Evolutionary conservation across 2,329 filamentous ascomycete genomes (phyloP).

Genomic region (Chrysoporthe puriensis): DNA sequence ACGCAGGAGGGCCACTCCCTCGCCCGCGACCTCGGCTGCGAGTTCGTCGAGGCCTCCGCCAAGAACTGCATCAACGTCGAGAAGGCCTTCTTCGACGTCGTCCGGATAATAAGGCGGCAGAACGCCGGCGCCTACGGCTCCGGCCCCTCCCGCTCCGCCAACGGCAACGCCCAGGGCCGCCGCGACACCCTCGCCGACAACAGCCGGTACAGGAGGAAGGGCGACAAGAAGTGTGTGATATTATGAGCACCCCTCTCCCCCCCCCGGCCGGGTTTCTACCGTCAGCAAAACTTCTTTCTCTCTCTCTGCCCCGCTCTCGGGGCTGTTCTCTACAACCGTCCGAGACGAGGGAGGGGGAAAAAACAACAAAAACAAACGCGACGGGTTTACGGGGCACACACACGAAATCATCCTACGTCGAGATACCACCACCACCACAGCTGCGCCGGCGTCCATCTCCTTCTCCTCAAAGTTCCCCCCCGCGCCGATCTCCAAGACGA

Average conservation of each 20-base stretch:
- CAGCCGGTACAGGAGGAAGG: constrained; percentile 35
- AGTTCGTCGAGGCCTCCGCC: constrained; percentile 95
- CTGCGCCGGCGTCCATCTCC: constrained; percentile 9
- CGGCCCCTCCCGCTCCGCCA: constrained; percentile 38
- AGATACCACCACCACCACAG: constrained; percentile 10
- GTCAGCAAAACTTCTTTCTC: neutral
- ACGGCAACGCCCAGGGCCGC: constrained; percentile 35
- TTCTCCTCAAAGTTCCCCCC: neutral
- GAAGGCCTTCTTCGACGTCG: constrained; percentile 98
- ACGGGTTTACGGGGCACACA: neutral
- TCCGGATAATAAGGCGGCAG: constrained; percentile 85
- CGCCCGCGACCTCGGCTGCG: constrained; percentile 89
- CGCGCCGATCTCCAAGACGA: constrained; percentile 12
- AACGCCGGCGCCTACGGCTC: constrained; percentile 60
- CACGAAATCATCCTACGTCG: neutral
- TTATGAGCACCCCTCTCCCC: constrained; percentile 39
- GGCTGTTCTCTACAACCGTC: neutral
- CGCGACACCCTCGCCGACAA: constrained; percentile 34
- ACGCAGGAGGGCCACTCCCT: constrained; percentile 94
- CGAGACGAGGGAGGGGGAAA: neutral
- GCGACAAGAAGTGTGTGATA: constrained; percentile 46
- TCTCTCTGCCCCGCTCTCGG: neutral
- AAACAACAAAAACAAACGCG: neutral
- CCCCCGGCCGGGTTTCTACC: neutral
- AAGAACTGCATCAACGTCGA: constrained; percentile 99